Conservation (phyloP, 805 yeast genomes). For the Yueomyces sp. region DNA sequence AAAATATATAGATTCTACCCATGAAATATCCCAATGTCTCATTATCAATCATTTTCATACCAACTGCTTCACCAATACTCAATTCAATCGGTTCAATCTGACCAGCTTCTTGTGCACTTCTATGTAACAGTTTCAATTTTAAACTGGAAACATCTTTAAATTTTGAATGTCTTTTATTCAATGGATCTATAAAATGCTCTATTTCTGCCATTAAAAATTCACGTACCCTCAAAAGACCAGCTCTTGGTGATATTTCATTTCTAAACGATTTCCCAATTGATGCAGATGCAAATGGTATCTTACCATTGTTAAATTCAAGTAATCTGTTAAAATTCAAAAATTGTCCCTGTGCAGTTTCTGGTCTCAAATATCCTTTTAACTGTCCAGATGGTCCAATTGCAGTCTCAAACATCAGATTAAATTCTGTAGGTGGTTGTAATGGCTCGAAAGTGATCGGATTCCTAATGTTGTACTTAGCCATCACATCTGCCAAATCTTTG, state of each 20-base stretch:
- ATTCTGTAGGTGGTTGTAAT: constrained; percentile 81
- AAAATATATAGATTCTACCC: constrained; percentile 79
- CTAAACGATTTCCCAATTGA: constrained; percentile 96
- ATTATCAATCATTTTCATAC: constrained; percentile 78
- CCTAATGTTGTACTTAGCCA: constrained; percentile 65
- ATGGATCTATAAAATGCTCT: constrained; percentile 94
- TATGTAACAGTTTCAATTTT: constrained; percentile 67
- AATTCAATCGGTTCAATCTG: constrained; percentile 47
- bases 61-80: constrained; percentile 83
- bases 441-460: constrained; percentile 84
- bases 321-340: constrained; percentile 87
- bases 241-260: constrained; percentile 95
- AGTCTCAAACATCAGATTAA: constrained; percentile 96
- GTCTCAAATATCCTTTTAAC: constrained; percentile 87
- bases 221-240: constrained; percentile 93
- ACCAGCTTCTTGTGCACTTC: constrained; percentile 78
- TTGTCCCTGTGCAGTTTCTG: constrained; percentile 99
- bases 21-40: constrained; percentile 93
- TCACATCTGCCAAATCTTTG: constrained; percentile 76
- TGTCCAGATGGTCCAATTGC: constrained; percentile 98
- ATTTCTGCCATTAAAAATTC: constrained; percentile 98
- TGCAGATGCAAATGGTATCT: constrained; percentile 97
- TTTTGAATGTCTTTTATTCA: constrained; percentile 65
- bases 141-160: constrained; percentile 64
- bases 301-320: constrained; percentile 84